Base-by-base conservation (phyloP, 208 protist genomes). In the Acanthamoeba lenticulata region DNA sequence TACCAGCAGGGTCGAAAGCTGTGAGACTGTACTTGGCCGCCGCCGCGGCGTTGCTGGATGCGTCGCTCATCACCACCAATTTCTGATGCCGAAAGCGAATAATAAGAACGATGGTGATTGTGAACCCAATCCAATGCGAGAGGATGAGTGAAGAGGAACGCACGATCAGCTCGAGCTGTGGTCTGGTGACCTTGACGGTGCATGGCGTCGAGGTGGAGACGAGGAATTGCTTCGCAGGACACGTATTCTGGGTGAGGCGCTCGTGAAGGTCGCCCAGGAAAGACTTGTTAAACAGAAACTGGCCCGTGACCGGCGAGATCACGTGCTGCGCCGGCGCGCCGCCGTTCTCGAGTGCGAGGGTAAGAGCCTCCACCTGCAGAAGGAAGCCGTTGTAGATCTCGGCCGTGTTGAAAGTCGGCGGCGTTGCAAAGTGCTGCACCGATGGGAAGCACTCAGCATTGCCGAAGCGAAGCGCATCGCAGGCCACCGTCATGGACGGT, bases 321-420 rank as follows among this genome's bases (percentile, higher is more conserved):
- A 83, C 7, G 24, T 7, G 15, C 15, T 83, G 72, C 24, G 2
- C 49, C 36, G 44, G 72, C 6, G 27, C 9, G 67, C 29, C n/a
- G n/a, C n/a, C n/a, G n/a, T n/a, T n/a, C n/a, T 52, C 36, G 27
- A 83, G 34, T 4, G 72, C 1, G 0, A 52, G 17, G 42, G 27
- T 52, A 34, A 83, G 72, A 24, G 24, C 72, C 40, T 52, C 42
- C 72, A 40, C n/a, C 40, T 83, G 72, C 27, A 90, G 52, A 13
- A 32, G 47, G 27, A 67, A 90, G 49, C 52, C 29, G 40, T 90
- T 90, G 57, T 90, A 90, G 0, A 90, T 90, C 40, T 90, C 57
- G 2, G 60, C 45, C 32, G 42, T 29, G 27, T 90, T 69, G 38
- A 90, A 72, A 0, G 47, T 69, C 42, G 47, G 47, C 1, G 83